A percentile compares a stretch with the other conserved stretches of the same genome.
phyloP scores from a whole-genome alignment of 108 stramenopile species.

The Stephanodiscus minutulus region DNA sequence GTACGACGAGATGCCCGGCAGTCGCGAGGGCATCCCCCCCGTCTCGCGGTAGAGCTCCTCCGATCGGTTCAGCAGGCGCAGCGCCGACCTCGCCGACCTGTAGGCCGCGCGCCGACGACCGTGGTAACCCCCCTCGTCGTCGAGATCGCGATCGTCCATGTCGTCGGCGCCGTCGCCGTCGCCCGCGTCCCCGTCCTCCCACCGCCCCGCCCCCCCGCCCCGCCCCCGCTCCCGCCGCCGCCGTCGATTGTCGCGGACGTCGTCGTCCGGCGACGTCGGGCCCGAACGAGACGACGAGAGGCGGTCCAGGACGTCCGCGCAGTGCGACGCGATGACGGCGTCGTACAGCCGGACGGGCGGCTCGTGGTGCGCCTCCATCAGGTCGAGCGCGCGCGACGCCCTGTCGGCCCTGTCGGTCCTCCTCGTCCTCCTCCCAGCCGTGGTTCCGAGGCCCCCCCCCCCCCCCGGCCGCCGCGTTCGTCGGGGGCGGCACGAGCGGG shows the following conservation, averaged over 20 bases:
- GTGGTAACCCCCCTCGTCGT: conserved; percentile 4
- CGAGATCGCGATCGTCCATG: too few relatives aligned
- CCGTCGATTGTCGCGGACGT: neutral
- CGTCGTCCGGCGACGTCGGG: neutral
- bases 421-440: conserved; percentile 6
- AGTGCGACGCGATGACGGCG: conserved; percentile 31
- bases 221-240: too few relatives aligned
- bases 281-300: neutral
- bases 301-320: conserved; percentile 27
- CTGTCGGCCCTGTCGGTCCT: too few relatives aligned
- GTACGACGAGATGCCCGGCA: conserved; percentile 39
- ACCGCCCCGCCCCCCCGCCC: too few relatives aligned
- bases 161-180: neutral
- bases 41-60: conserved; percentile 44
- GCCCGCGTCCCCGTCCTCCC: neutral
- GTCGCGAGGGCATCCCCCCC: conserved; percentile 9
- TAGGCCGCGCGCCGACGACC: conserved; percentile 9
- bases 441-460: conserved; percentile 7
- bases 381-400: conserved; percentile 29
- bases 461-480: too few relatives aligned
- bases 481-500: neutral
- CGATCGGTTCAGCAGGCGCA: conserved; percentile 32
- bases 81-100: conserved; percentile 34
- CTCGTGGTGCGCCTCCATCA: conserved; percentile 41
- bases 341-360: conserved; percentile 25